Base-by-base conservation (phyloP, 768 basidiomycete species). In the Crassisporium funariophilum region DNA sequence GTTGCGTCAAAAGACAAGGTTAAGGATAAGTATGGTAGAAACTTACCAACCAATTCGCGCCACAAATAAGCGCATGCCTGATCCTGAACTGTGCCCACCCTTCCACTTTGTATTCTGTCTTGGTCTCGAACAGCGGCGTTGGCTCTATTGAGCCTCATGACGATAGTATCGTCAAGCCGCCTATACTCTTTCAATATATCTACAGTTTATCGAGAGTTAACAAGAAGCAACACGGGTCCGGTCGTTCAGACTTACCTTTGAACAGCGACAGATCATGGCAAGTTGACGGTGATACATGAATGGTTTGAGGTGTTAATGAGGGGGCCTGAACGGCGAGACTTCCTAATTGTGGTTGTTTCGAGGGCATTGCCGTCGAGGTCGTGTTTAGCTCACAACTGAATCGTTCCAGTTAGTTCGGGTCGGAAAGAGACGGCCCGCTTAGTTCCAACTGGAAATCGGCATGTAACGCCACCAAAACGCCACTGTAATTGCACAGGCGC, bases 181-280 rank as follows among this genome's bases (percentile, higher is more conserved):
- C 90, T 77, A 64, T 91, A 92, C 65, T 92, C 89, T 60, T 75
- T 83, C 64, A 93, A 73, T 57, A 92, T 80, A 50, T 90, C 91
- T 93, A 35, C 29, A 45, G 40, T 33, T 36, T 31, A 29, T 27
- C 22, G 44, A 19, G 27, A 31, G 31, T 21, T 21, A 35, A 45
- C 33, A 20, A 20, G 16, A 34, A 33, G 25, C 44, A 22, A 36
- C 27, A 16, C 20, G 13, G 23, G 17, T 22, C 39, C 13, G 15
- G 6, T 36, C 35, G 36, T 39, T 12, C 41, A 41, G 35, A 57
- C 46, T 41, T 57, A 84, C 85, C 81, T 79, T 91, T 92, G 76
- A 91, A 92, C 5, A 88, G 53, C 11, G 82, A 83, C 22, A 91
- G 75, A 59, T 91, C 75, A 47, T 83, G 75, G 54, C 90, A 93